phyloP scores from a whole-genome alignment of 208 protist species.

The Acanthamoeba lenticulata region DNA sequence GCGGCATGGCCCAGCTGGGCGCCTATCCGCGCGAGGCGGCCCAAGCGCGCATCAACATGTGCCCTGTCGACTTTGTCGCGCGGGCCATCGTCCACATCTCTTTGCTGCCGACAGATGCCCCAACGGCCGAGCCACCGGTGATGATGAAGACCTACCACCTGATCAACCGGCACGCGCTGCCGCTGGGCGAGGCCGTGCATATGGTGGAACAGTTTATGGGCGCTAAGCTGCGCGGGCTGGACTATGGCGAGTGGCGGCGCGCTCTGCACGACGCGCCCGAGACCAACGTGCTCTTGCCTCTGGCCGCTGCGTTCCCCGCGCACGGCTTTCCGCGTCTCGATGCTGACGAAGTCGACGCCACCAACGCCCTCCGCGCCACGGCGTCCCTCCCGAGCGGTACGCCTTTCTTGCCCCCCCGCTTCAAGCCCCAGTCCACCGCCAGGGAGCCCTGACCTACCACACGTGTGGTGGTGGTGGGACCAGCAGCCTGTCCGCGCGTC shows the following conservation, averaged over 20 bases:
- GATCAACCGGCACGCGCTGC: not conserved
- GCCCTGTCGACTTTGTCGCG: slow-evolving; percentile 24
- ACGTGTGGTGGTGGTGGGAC: not conserved
- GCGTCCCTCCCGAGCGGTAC: not conserved
- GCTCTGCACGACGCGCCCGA: not conserved
- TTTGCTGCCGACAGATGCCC: not conserved
- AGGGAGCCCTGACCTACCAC: not conserved
- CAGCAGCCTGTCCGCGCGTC: not conserved
- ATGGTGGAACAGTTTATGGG: not conserved
- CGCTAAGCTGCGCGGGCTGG: not conserved
- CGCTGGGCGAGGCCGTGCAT: not conserved
- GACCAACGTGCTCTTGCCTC: slow-evolving; percentile 1
- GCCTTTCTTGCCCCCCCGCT: not conserved
- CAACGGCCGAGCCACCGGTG: not conserved
- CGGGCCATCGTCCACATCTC: not conserved
- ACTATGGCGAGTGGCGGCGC: not conserved
- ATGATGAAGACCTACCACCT: not conserved
- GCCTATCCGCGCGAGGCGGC: not conserved
- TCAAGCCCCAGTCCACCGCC: not conserved
- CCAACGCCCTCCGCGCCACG: not conserved
- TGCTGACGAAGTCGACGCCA: not conserved
- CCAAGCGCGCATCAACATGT: slow-evolving; percentile 1
- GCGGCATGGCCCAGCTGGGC: slow-evolving; percentile 32
- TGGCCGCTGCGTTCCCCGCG: not conserved
- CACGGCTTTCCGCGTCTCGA: not conserved